Evolutionary conservation across 2,329 filamentous ascomycete species (phyloP).

Genomic region (Sporothrix variecibatus): DNA sequence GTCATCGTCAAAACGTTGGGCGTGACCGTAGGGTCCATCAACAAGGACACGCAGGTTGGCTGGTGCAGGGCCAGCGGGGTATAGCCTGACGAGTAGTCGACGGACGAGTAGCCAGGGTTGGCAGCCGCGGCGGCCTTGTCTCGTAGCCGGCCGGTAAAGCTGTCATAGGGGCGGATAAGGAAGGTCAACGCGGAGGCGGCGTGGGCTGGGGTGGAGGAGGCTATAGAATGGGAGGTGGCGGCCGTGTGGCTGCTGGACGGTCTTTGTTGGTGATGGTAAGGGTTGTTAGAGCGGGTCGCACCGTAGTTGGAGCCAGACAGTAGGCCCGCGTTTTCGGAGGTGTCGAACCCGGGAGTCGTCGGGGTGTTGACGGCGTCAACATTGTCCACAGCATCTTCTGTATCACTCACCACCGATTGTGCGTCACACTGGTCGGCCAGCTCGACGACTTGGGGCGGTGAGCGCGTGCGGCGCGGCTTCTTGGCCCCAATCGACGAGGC

Average conservation of each 20-base stretch:
- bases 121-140: conserved; percentile 27
- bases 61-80: background rate
- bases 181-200: conserved; percentile 27
- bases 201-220: background rate
- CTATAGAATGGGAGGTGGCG: background rate
- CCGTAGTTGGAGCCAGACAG: conserved; percentile 16
- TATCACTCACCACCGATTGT: background rate
- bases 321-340: background rate
- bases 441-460: conserved; percentile 2
- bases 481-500: background rate
- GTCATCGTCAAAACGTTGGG: conserved; percentile 18
- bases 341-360: background rate
- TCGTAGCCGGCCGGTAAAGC: conserved; percentile 31
- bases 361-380: background rate
- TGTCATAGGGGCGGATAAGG: conserved; percentile 30
- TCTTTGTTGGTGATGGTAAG: conserved; percentile 30
- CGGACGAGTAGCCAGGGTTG: conserved; percentile 2
- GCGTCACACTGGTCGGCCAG: conserved; percentile 4
- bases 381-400: background rate
- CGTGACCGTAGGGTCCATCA: conserved; percentile 31
- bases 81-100: background rate
- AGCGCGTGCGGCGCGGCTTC: background rate
- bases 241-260: conserved; percentile 8
- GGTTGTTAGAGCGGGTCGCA: conserved; percentile 11
- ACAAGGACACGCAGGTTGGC: conserved; percentile 27